A percentile compares a stretch with the other conserved stretches of the same genome.
These are phyloP conservation scores for Arthrobotrys megalospora DNA, from an alignment of 2,329 filamentous ascomycete genomes.

Conservation along the genomic window DNA sequence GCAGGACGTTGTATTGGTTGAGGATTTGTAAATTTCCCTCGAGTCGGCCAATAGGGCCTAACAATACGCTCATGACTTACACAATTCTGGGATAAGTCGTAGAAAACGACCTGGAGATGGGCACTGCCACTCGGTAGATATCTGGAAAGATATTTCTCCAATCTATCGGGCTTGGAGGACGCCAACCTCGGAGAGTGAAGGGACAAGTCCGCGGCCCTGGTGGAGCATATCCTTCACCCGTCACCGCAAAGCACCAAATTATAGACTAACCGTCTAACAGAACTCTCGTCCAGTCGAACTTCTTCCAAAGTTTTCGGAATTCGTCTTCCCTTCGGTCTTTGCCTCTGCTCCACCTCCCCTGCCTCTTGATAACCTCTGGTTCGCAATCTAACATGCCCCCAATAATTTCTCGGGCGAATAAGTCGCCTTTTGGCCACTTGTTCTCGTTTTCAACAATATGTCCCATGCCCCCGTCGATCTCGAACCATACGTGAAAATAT, in stretches of 20 bases:
- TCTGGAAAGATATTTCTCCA: constrained; percentile 37
- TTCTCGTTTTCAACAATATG: constrained; percentile 90
- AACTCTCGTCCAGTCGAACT: constrained; percentile 89
- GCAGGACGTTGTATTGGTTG: constrained; percentile 21
- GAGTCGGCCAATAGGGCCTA: constrained; percentile 24
- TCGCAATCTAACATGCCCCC: constrained; percentile 91
- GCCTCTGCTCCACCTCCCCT: constrained; percentile 83
- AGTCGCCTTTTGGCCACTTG: constrained; percentile 88
- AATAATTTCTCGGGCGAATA: constrained; percentile 92
- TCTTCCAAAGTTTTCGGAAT: constrained; percentile 88
- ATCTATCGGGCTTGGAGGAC: constrained; percentile 14
- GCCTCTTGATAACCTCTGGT: constrained; percentile 86
- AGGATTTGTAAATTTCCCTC: constrained; percentile 40
- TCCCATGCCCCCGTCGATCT: constrained; percentile 89
- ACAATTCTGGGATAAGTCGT: constrained; percentile 19
- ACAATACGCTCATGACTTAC: constrained; percentile 23
- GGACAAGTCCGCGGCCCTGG: constrained; percentile 9
- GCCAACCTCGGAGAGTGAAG: constrained; percentile 5
- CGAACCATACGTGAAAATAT: constrained; percentile 98
- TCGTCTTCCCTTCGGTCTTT: constrained; percentile 78
- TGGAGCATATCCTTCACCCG: constrained; percentile 6
- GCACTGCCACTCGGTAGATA: constrained; percentile 44
- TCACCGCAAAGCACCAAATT: constrained; percentile 9
- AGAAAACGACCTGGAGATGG: constrained; percentile 15
- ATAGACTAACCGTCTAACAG: constrained; percentile 70